phyloP scores from a whole-genome alignment of 2,329 filamentous ascomycete species.

The Epichloe glyceriae region DNA sequence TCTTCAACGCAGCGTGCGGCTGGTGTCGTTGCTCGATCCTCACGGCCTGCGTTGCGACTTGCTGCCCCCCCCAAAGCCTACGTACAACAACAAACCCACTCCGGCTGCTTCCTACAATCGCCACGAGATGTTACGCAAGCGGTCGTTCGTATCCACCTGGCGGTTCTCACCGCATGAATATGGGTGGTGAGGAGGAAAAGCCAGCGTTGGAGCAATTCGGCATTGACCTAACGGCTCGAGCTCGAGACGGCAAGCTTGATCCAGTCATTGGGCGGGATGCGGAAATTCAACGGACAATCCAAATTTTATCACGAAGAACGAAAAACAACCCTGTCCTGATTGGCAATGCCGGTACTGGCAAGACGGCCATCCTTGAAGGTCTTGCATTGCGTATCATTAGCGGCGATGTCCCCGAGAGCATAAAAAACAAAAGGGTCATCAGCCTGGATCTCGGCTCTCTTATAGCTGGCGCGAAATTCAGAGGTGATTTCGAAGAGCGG shows the following conservation, averaged over 20 bases:
- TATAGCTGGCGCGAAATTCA: conserved; percentile 89
- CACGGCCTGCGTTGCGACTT: conserved; percentile 17
- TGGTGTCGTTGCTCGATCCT: conserved; percentile 17
- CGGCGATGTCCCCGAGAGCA: conserved; percentile 88
- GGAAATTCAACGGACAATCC: conserved; percentile 89
- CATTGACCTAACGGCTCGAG: conserved; percentile 74
- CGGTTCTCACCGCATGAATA: conserved; percentile 86
- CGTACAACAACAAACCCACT: conserved; percentile 9
- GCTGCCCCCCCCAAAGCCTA: conserved; percentile 10
- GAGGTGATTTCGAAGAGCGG: conserved; percentile 92
- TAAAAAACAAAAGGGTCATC: conserved; percentile 88
- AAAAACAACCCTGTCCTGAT: conserved; percentile 97
- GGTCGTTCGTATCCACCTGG: conserved; percentile 77
- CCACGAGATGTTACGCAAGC: conserved; percentile 47
- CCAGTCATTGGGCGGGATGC: conserved; percentile 87
- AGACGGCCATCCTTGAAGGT: conserved; percentile 87
- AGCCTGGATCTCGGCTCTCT: conserved; percentile 79
- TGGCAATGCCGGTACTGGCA: conserved; percentile 79
- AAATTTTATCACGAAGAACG: conserved; percentile 80
- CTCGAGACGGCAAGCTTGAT: conserved; percentile 81
- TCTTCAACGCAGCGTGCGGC: conserved; percentile 25
- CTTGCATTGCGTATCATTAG: conserved; percentile 79
- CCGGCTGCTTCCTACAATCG: conserved; percentile 25
- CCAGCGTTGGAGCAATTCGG: conserved; percentile 83
- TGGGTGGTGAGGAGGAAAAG: conserved; percentile 66